phyloP scores from a whole-genome alignment of 2,329 filamentous ascomycete genomes.

The Davidsoniella australis region DNA sequence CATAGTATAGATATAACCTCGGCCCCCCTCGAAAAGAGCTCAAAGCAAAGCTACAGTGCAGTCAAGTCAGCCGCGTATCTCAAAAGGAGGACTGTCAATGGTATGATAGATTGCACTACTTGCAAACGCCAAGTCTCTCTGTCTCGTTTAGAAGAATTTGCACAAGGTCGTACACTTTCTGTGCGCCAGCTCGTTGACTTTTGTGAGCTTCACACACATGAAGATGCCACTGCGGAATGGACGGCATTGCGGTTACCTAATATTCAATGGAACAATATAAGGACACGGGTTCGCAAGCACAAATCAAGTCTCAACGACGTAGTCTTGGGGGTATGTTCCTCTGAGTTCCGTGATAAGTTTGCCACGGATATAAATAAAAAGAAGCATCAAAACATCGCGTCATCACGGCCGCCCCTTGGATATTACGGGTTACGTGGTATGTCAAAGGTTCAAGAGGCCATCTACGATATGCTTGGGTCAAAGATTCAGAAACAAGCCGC shows the following conservation, averaged over 20 bases:
- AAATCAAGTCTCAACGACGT: slow-evolving; percentile 38
- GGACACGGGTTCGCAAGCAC: slow-evolving; percentile 39
- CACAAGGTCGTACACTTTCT: slow-evolving; percentile 29
- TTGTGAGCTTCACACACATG: slow-evolving; percentile 44
- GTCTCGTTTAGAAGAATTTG: slow-evolving; percentile 35
- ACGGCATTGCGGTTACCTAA: slow-evolving; percentile 43
- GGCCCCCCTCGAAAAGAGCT: no score
- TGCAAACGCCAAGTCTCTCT: slow-evolving; percentile 44
- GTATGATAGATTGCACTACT: slow-evolving; percentile 38
- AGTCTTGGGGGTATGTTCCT: slow-evolving; percentile 35
- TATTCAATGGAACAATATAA: slow-evolving; percentile 51
- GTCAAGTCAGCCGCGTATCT: neutral
- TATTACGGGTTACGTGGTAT: slow-evolving; percentile 72
- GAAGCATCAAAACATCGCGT: slow-evolving; percentile 39
- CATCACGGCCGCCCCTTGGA: slow-evolving; percentile 46
- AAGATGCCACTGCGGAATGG: slow-evolving; percentile 33
- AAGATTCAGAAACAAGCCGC: slow-evolving; percentile 44
- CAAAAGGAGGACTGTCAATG: neutral
- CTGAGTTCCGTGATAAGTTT: slow-evolving; percentile 43
- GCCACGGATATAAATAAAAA: slow-evolving; percentile 37
- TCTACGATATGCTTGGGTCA: slow-evolving; percentile 42
- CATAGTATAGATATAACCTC: no score
- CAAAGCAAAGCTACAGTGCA: no score
- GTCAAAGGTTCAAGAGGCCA: slow-evolving; percentile 51
- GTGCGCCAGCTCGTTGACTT: slow-evolving; percentile 44